These are phyloP conservation scores for Aureobasidium sp. DNA, from an alignment of 2,329 filamentous ascomycete genomes.

Conservation along the genomic window DNA sequence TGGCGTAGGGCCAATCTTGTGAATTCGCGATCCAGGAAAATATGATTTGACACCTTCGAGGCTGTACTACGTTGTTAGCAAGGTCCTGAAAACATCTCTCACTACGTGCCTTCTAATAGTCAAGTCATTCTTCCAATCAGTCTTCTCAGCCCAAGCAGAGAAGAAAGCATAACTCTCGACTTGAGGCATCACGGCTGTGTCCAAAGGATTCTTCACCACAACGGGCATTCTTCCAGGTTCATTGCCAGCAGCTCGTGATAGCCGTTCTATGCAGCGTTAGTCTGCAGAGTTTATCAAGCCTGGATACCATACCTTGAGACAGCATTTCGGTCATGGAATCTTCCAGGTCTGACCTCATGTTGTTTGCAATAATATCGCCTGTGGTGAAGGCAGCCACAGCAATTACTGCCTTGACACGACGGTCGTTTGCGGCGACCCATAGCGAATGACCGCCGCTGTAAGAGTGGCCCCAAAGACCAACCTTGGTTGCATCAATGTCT, in stretches of 20 bases:
- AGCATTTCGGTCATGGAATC: constrained; percentile 20
- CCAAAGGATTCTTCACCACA: constrained; percentile 22
- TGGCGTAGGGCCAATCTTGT: constrained; percentile 34
- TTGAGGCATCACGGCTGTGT: constrained; percentile 29
- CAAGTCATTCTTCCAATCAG: constrained; percentile 34
- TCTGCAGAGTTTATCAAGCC: background rate
- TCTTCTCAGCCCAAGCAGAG: constrained; percentile 28
- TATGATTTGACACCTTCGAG: constrained; percentile 26
- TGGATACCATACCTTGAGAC: background rate
- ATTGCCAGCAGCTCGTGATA: constrained; percentile 10
- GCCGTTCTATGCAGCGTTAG: background rate
- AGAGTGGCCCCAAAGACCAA: constrained; percentile 34
- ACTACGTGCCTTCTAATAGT: constrained; percentile 23
- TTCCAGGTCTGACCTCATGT: constrained; percentile 24
- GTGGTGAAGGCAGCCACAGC: constrained; percentile 30
- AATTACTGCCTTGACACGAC: constrained; percentile 35
- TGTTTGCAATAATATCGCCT: constrained; percentile 31
- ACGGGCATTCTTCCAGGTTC: constrained; percentile 9
- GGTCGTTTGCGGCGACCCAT: constrained; percentile 33
- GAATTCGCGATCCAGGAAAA: constrained; percentile 27
- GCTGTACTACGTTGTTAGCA: constrained; percentile 11
- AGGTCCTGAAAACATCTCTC: too few relatives aligned
- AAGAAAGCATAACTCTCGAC: constrained; percentile 33
- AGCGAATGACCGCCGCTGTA: constrained; percentile 37
- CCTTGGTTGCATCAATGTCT: constrained; percentile 28